Conservation (phyloP, 192 early-diverging fungal species). For the Entrophospora sp. region DNA sequence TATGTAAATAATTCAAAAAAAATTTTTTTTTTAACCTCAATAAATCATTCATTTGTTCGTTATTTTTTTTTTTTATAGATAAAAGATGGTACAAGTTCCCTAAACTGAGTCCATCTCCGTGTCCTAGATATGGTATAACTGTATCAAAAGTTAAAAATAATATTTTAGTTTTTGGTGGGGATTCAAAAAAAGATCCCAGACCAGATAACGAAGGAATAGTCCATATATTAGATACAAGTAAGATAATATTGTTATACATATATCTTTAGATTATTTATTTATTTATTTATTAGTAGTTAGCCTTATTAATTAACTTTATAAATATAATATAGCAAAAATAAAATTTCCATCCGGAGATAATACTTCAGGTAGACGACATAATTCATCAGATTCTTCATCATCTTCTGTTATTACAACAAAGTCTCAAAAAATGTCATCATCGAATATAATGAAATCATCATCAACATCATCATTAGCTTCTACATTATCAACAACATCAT, state of each 20-base stretch:
- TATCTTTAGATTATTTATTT: too few species aligned
- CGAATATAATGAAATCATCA: too few species aligned
- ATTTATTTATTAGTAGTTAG: too few species aligned
- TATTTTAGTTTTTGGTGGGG: slow-evolving; percentile 45
- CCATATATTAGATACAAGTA: slow-evolving; percentile 43
- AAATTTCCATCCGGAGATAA: slow-evolving; percentile 25
- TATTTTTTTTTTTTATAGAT: slow-evolving; percentile 1
- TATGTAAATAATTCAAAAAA: neutral
- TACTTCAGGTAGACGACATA: too few species aligned
- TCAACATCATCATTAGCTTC: too few species aligned
- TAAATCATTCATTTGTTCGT: neutral
- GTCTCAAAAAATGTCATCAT: too few species aligned
- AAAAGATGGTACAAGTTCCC: slow-evolving; percentile 40
- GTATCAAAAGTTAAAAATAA: slow-evolving; percentile 37
- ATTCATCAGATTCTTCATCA: too few species aligned
- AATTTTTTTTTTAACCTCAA: neutral
- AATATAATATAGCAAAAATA: slow-evolving; percentile 33
- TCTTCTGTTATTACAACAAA: too few species aligned
- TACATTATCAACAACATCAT: too few species aligned
- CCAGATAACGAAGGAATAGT: slow-evolving; percentile 33
- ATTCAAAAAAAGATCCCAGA: slow-evolving; percentile 30
- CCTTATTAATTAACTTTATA: neutral
- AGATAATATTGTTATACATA: neutral
- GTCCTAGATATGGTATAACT: slow-evolving; percentile 34
- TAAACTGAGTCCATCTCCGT: slow-evolving; percentile 32